Conservation (phyloP, 2,329 filamentous ascomycete genomes). For the Aspergillus udagawae region DNA sequence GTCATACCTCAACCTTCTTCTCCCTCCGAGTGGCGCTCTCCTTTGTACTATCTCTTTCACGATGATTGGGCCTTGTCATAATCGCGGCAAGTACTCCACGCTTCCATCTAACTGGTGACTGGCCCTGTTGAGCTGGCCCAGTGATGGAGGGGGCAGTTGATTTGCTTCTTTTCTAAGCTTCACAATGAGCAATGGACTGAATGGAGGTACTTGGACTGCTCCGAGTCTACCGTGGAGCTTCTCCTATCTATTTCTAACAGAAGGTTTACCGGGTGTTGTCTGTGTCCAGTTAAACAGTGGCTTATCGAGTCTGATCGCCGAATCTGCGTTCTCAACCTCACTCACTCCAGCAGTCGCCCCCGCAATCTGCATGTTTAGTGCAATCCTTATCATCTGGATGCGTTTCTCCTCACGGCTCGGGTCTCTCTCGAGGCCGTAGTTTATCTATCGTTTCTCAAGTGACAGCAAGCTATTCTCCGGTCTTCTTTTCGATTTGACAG, state of each 20-base stretch:
- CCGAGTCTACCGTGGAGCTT: neutral
- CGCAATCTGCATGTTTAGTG: conserved; percentile 19
- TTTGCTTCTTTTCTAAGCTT: neutral
- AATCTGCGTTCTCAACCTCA: conserved; percentile 18
- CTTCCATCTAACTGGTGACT: neutral
- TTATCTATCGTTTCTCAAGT: conserved; percentile 18
- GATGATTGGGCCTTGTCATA: neutral
- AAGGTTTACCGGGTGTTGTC: conserved; percentile 5
- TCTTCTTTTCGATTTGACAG: conserved; percentile 3
- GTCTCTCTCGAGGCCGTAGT: conserved; percentile 8
- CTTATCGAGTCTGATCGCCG: conserved; percentile 13
- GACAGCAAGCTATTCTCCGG: conserved; percentile 3
- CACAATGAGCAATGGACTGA: neutral
- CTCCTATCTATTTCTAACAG: conserved; percentile 8
- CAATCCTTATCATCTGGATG: conserved; percentile 18
- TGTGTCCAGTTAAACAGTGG: neutral
- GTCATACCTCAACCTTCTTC: conserved; percentile 3
- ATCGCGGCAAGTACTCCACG: neutral
- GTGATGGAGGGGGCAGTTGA: neutral
- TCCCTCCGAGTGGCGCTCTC: conserved; percentile 4
- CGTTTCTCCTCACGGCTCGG: conserved; percentile 20
- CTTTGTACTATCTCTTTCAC: conserved; percentile 1
- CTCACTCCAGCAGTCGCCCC: conserved; percentile 22
- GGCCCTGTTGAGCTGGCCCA: neutral
- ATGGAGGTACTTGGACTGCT: neutral